Percentiles rank a stretch among this genome's conserved stretches.
phyloP scores from a whole-genome alignment of 139 green algal genomes.

The Raphidocelis subcapitata region DNA sequence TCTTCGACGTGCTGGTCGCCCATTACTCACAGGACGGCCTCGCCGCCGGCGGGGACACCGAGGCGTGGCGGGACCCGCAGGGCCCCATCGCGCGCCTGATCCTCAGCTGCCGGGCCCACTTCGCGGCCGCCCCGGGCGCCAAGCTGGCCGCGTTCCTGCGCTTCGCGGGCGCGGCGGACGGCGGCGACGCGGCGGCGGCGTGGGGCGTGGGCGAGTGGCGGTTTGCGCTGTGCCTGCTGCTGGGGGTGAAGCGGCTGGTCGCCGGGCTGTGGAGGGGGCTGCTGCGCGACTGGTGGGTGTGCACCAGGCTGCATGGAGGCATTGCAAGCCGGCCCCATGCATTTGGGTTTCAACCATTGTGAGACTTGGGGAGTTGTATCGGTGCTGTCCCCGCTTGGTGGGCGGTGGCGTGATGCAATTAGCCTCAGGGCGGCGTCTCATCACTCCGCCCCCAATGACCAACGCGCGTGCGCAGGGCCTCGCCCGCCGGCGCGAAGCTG shows the following conservation, averaged over 20 bases:
- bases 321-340: not conserved
- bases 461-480: too few relatives aligned
- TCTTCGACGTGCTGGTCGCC: constrained; percentile 25
- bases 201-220: constrained; percentile 21
- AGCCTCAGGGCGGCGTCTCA: too few relatives aligned
- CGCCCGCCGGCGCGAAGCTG: constrained; percentile 2
- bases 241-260: constrained; percentile 14
- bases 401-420: too few relatives aligned
- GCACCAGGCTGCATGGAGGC: too few relatives aligned
- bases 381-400: too few relatives aligned
- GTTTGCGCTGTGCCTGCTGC: constrained; percentile 20
- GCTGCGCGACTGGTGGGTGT: constrained; percentile 6
- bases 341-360: not conserved
- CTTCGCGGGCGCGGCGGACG: not conserved
- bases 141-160: constrained; percentile 27
- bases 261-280: constrained; percentile 21
- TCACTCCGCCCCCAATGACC: too few relatives aligned
- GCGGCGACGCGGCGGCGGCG: not conserved
- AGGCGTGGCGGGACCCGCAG: constrained; percentile 19
- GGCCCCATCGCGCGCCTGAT: constrained; percentile 20
- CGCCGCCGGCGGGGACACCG: too few relatives aligned
- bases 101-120: constrained; percentile 9
- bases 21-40: constrained; percentile 13
- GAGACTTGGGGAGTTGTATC: too few relatives aligned
- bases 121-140: not conserved